Conservation (phyloP, 169 alveolate species). For the Cyclospora cayetanensis region DNA sequence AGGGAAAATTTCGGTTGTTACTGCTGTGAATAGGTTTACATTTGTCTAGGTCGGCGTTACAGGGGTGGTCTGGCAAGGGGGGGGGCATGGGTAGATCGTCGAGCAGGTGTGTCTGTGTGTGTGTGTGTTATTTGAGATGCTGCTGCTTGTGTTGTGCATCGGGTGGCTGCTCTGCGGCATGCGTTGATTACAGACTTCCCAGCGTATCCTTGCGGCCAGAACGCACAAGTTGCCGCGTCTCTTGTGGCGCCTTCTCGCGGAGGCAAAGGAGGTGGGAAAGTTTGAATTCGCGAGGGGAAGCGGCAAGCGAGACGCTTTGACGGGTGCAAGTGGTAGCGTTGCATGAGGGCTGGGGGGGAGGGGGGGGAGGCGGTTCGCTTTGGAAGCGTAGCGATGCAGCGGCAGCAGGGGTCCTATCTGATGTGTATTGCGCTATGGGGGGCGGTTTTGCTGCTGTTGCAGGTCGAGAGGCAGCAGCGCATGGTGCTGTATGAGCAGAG, state of each 20-base stretch:
- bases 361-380: too few relatives aligned
- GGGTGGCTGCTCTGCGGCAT: neutral
- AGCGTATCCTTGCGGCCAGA: neutral
- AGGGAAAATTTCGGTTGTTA: neutral
- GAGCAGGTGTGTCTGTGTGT: neutral
- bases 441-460: conserved; percentile 42
- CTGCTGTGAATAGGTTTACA: too few relatives aligned
- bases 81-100: neutral
- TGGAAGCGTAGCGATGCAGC: too few relatives aligned
- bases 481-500: conserved; percentile 27
- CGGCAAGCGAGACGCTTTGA: too few relatives aligned
- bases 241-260: conserved; percentile 59
- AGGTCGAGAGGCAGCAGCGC: conserved; percentile 52
- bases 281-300: too few relatives aligned
- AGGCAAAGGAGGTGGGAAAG: conserved; percentile 38
- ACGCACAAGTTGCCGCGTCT: conserved; percentile 33
- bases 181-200: neutral
- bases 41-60: too few relatives aligned
- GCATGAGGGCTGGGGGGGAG: too few relatives aligned
- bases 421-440: too few relatives aligned
- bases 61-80: neutral
- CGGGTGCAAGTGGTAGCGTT: too few relatives aligned
- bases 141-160: neutral
- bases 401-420: too few relatives aligned
- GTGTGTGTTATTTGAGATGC: neutral